Base-by-base conservation (phyloP, 768 basidiomycete genomes). In the Cystobasidium ongulense region DNA sequence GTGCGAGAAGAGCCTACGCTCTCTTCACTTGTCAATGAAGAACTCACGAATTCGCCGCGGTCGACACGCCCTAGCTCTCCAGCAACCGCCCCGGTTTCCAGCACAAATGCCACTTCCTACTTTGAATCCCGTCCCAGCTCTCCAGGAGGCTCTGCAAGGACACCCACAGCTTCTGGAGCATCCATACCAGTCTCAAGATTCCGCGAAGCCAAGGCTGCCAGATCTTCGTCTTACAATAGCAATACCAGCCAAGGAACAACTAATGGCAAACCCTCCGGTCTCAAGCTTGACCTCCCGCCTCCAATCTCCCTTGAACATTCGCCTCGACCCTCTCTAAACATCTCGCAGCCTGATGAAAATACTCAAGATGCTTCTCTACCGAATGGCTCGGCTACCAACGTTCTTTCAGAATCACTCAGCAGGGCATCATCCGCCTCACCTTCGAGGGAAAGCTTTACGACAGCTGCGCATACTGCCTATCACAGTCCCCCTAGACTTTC, bases 211-310 rank as follows among this genome's bases (percentile, higher is more conserved):
- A 33, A 52, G 17, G 53, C 68, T 8, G 68, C 68, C 3, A 54
- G 53, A 21, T 71, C 68, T 57, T 61, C 68, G 23, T 71, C 68
- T 31, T 38, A 59, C 2, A 35, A 31, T 29, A 61, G 68, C 36
- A 57, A 29, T 29, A 53, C 13, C 5, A 36, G 35, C 21, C 46
- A 39, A 52, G 38, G 33, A 18, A 43, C 39, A 41, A 21, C 46
- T 33, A 15, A 27, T 38, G 63, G 31, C 23, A 29, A 59, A 29
- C 27, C 63, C 23, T 1, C 5, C 11, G 68, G 68, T 23, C 68
- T 71, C 27, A 54, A 38, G 7, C 68, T 71, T n/a, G 68, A 71
- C 31, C 68, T 71, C 21, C 68, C 68, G 36, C 68, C 68, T 35
- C 53, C 53, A 27, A 18, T 71, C 23, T 13, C 52, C 29, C 52